These are phyloP conservation scores for Erodium chrysanthum DNA, from an alignment of 441 rosid genomes.

Conservation along the genomic window DNA sequence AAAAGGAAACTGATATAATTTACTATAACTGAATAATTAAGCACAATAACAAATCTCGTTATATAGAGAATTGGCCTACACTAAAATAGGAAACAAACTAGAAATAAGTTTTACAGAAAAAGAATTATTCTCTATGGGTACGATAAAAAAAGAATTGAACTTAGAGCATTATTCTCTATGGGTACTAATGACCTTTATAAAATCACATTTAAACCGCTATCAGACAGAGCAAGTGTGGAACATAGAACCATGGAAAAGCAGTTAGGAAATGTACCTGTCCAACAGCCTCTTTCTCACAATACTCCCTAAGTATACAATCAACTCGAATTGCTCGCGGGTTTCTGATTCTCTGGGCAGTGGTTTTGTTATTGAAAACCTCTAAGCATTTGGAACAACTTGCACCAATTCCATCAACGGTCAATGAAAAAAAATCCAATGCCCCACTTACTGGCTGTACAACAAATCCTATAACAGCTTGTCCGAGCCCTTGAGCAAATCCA, in stretches of 20 bases:
- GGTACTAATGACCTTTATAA: neutral
- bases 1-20: neutral
- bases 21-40: neutral
- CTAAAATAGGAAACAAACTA: too few species aligned
- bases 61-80: too few species aligned
- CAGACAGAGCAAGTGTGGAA: neutral
- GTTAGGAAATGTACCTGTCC: constrained; percentile 58
- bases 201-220: neutral
- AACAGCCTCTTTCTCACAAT: constrained; percentile 79
- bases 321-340: constrained; percentile 80
- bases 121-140: neutral
- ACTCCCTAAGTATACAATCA: constrained; percentile 71
- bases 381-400: constrained; percentile 93
- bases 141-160: neutral
- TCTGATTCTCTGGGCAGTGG: constrained; percentile 65
- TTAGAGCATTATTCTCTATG: neutral
- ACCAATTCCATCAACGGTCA: constrained; percentile 92
- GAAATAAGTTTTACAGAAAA: neutral
- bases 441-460: constrained; percentile 94
- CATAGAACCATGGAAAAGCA: neutral
- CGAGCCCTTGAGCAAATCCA: constrained; percentile 97
- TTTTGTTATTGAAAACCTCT: constrained; percentile 60
- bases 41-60: neutral
- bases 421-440: constrained; percentile 85
- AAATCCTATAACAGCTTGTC: constrained; percentile 77